phyloP scores from a whole-genome alignment of 768 basidiomycete species.

The Lyophyllum atratum region DNA sequence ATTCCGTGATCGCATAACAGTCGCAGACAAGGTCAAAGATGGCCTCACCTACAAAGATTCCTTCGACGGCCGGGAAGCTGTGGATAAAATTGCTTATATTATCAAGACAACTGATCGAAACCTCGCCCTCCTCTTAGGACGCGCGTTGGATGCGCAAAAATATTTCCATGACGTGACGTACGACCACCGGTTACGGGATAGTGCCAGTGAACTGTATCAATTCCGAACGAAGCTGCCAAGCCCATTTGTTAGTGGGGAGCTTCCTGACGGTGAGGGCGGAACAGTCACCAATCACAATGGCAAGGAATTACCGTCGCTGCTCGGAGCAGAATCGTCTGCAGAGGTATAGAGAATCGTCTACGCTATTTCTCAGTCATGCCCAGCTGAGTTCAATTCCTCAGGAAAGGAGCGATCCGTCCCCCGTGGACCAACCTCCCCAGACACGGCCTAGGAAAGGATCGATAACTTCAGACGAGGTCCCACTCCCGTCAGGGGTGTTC shows the following conservation, averaged over 20 bases:
- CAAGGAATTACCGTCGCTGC: slow-evolving; percentile 15
- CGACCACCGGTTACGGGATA: slow-evolving; percentile 93
- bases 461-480: slow-evolving; percentile 57
- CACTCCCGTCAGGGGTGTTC: slow-evolving; percentile 91
- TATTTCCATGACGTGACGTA: slow-evolving; percentile 99
- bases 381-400: slow-evolving; percentile 5
- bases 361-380: neutral
- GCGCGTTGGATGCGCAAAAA: slow-evolving; percentile 96
- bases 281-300: slow-evolving; percentile 14
- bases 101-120: slow-evolving; percentile 99
- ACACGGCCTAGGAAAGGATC: slow-evolving; percentile 42
- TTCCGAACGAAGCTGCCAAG: slow-evolving; percentile 83
- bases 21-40: slow-evolving; percentile 87
- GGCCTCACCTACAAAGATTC: slow-evolving; percentile 95
- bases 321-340: slow-evolving; percentile 25
- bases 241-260: slow-evolving; percentile 82
- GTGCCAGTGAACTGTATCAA: slow-evolving; percentile 86
- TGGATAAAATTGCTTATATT: slow-evolving; percentile 96
- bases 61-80: slow-evolving; percentile 96
- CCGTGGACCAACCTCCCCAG: slow-evolving; percentile 22
- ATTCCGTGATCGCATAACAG: slow-evolving; percentile 78
- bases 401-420: slow-evolving; percentile 33
- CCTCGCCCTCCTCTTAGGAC: slow-evolving; percentile 90
- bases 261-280: slow-evolving; percentile 40
- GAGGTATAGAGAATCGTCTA: slow-evolving; percentile 21